These are phyloP conservation scores for Hibiscus trionum DNA, from an alignment of 345 rosid species.

Conservation along the genomic window DNA sequence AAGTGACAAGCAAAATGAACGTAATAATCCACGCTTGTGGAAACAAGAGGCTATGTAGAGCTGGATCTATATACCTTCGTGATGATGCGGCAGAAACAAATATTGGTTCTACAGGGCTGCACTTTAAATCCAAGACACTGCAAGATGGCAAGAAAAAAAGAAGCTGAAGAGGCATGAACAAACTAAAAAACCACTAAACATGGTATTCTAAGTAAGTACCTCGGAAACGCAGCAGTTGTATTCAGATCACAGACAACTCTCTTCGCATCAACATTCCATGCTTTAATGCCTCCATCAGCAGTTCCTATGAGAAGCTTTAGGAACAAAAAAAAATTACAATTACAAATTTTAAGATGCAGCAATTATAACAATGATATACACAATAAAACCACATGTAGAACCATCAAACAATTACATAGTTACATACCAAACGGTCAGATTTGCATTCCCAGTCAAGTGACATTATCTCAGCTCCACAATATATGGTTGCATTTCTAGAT, in stretches of 20 bases:
- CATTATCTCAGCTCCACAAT: conserved; percentile 66
- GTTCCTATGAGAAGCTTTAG: conserved; percentile 72
- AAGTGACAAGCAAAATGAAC: background rate
- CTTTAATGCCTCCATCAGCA: conserved; percentile 70
- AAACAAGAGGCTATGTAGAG: background rate
- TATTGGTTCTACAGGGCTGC: conserved; percentile 73
- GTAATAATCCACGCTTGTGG: background rate
- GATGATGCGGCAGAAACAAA: conserved; percentile 77
- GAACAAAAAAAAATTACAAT: conserved; percentile 18
- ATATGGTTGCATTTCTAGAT: conserved; percentile 74
- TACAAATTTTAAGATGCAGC: conserved; percentile 6
- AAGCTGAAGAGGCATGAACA: conserved; percentile 1
- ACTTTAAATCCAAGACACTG: conserved; percentile 66
- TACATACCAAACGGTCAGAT: conserved; percentile 64
- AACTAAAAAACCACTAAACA: background rate
- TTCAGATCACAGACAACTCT: conserved; percentile 71
- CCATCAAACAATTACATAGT: background rate
- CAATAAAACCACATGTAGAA: background rate
- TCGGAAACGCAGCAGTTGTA: conserved; percentile 53
- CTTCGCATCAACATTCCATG: conserved; percentile 78
- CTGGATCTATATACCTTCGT: conserved; percentile 25
- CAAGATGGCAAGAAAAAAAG: background rate
- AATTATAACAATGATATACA: background rate
- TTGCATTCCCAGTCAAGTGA: conserved; percentile 79
- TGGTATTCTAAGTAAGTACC: conserved; percentile 19